Conservation (phyloP, 257 asterid species). For the Vinca minor region DNA sequence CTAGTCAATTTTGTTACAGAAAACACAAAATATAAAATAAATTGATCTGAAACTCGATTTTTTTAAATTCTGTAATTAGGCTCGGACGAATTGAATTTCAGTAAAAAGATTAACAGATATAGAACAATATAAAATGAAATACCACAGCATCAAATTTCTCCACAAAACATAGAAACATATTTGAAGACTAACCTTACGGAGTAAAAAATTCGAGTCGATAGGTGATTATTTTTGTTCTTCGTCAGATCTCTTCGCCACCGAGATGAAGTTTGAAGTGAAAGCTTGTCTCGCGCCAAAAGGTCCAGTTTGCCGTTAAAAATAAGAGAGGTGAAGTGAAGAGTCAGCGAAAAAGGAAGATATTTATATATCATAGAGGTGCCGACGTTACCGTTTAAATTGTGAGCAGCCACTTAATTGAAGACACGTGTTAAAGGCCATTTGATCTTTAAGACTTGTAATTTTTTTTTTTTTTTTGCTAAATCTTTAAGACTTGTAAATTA, state of each 20-base stretch:
- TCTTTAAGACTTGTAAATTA: too few species aligned
- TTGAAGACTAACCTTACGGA: not conserved
- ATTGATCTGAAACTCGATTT: not conserved
- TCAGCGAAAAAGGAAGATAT: too few species aligned
- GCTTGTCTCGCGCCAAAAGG: constrained; percentile 5
- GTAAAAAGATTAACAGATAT: not conserved
- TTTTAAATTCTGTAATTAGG: too few species aligned
- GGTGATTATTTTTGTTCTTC: not conserved
- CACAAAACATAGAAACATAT: not conserved
- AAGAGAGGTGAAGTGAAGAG: too few species aligned
- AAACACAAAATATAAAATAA: not conserved
- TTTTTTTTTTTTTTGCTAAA: too few species aligned
- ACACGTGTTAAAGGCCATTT: too few species aligned
- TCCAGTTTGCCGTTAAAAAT: too few species aligned
- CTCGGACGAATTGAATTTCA: not conserved
- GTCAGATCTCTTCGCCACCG: not conserved
- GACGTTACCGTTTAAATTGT: too few species aligned
- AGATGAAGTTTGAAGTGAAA: not conserved
- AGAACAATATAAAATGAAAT: not conserved
- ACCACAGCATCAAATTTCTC: not conserved
- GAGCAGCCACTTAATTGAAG: too few species aligned
- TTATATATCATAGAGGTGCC: too few species aligned
- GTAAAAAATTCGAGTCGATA: not conserved
- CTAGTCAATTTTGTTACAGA: not conserved
- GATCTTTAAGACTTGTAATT: too few species aligned